Evolutionary conservation across 2,329 filamentous ascomycete species (phyloP).

Genomic region (Sporothrix euskadiensis): DNA sequence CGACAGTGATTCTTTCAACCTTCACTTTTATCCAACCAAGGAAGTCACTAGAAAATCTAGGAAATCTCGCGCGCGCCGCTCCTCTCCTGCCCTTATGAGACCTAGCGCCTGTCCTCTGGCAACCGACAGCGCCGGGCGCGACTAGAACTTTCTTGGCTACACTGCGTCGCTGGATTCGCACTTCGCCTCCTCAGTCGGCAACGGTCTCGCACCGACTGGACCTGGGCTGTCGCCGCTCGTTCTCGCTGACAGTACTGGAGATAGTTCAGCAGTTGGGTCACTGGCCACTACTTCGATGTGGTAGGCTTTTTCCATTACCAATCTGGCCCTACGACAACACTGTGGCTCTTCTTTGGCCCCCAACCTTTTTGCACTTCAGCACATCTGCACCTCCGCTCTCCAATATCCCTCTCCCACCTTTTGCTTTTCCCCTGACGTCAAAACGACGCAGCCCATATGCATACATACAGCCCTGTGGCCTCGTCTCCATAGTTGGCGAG

Average conservation of each 20-base stretch:
- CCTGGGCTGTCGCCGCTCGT: not conserved
- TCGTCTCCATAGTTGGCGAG: slow-evolving; percentile 12
- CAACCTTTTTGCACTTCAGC: not conserved
- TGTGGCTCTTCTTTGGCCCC: not conserved
- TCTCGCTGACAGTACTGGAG: not conserved
- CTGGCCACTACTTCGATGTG: not conserved
- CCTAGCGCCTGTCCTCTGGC: not conserved
- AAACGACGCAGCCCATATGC: not conserved
- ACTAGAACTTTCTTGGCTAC: not conserved
- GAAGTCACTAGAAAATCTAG: not conserved
- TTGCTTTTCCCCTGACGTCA: not conserved
- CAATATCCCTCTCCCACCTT: not conserved
- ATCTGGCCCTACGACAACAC: not conserved
- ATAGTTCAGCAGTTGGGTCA: not conserved
- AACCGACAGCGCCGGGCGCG: not conserved
- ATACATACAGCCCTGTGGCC: slow-evolving; percentile 4
- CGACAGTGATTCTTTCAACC: not conserved
- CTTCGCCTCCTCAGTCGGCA: not conserved
- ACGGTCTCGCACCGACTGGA: not conserved
- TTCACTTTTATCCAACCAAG: not conserved
- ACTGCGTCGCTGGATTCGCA: not conserved
- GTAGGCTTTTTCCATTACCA: not conserved
- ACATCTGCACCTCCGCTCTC: not conserved
- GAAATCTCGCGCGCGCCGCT: not conserved
- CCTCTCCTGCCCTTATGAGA: slow-evolving; percentile 9